These are phyloP conservation scores for Tetracentron sinense DNA, from an alignment of 164 flowering plant species.

Conservation along the genomic window DNA sequence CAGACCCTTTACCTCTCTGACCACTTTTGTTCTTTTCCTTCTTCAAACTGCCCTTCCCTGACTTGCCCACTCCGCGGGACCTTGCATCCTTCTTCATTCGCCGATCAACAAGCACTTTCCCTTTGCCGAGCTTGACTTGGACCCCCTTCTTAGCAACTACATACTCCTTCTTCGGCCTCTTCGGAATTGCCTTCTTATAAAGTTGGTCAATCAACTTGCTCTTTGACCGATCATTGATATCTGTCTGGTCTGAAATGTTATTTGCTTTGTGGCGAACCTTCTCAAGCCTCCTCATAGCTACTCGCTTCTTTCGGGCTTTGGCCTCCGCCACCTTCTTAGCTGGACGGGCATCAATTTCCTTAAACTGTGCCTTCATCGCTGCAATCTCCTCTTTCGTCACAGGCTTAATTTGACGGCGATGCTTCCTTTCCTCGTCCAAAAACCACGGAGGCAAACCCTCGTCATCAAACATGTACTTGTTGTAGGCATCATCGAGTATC, in stretches of 20 bases:
- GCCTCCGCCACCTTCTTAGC: conserved; percentile 93
- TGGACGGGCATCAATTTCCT: conserved; percentile 88
- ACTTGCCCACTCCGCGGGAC: conserved; percentile 43
- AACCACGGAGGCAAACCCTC: conserved; percentile 86
- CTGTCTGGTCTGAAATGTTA: conserved; percentile 71
- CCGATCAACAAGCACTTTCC: conserved; percentile 77
- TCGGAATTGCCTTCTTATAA: conserved; percentile 72
- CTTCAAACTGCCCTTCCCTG: conserved; percentile 42
- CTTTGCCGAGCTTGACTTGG: conserved; percentile 73
- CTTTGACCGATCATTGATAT: conserved; percentile 75
- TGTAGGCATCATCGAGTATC: conserved; percentile 83
- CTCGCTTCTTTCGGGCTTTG: conserved; percentile 88
- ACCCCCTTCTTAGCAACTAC: conserved; percentile 99
- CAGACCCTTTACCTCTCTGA: conserved; percentile 46
- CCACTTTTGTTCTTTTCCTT: conserved; percentile 51
- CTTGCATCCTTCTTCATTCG: conserved; percentile 91
- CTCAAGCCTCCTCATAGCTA: conserved; percentile 69
- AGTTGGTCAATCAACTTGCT: conserved; percentile 70
- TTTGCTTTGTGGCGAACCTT: conserved; percentile 84
- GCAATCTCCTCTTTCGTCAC: conserved; percentile 83
- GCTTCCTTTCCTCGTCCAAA: conserved; percentile 74
- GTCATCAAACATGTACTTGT: conserved; percentile 80
- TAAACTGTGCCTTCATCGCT: conserved; percentile 84
- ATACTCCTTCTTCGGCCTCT: conserved; percentile 71
- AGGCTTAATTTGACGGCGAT: conserved; percentile 60